A percentile compares a stretch with the other conserved stretches of the same genome.
These are phyloP conservation scores for Pythium apleroticum DNA, from an alignment of 352 stramenopile genomes.

Conservation along the genomic window DNA sequence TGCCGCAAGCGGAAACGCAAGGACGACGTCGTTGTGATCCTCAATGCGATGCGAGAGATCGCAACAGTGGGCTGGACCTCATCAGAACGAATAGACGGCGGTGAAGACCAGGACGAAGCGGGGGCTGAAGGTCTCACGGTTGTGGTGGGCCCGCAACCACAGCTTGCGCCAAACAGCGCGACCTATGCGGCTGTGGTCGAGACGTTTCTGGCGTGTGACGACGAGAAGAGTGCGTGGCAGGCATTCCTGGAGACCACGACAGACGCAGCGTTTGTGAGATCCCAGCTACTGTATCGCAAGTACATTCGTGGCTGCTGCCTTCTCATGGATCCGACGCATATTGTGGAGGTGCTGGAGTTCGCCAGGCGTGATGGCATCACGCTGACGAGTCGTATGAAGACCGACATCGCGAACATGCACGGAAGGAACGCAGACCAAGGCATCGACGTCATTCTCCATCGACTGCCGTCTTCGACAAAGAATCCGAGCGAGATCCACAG, in stretches of 20 bases:
- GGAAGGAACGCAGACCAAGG: constrained; percentile 43
- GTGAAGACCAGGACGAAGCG: neutral
- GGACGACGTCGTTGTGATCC: constrained; percentile 57
- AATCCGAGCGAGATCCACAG: constrained; percentile 29
- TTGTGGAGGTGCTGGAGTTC: constrained; percentile 46
- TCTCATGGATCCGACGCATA: constrained; percentile 52
- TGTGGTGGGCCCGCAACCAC: constrained; percentile 41
- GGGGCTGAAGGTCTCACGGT: neutral
- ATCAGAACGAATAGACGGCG: neutral
- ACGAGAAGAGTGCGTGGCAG: constrained; percentile 56
- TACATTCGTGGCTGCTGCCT: constrained; percentile 65
- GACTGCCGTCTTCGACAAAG: constrained; percentile 33
- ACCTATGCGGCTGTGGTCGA: constrained; percentile 72
- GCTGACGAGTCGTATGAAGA: constrained; percentile 53
- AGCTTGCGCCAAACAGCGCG: constrained; percentile 52
- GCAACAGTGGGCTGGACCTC: constrained; percentile 38
- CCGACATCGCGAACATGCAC: constrained; percentile 60
- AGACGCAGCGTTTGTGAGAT: constrained; percentile 36
- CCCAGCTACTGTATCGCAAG: constrained; percentile 59
- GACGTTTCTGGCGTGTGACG: constrained; percentile 64
- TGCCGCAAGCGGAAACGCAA: constrained; percentile 82
- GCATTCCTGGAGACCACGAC: constrained; percentile 38
- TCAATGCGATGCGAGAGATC: constrained; percentile 55
- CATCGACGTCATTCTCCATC: constrained; percentile 44
- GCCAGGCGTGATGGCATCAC: constrained; percentile 47